Evolutionary conservation across 2,329 filamentous ascomycete species (phyloP).

Genomic region (Sporothrix humicola): DNA sequence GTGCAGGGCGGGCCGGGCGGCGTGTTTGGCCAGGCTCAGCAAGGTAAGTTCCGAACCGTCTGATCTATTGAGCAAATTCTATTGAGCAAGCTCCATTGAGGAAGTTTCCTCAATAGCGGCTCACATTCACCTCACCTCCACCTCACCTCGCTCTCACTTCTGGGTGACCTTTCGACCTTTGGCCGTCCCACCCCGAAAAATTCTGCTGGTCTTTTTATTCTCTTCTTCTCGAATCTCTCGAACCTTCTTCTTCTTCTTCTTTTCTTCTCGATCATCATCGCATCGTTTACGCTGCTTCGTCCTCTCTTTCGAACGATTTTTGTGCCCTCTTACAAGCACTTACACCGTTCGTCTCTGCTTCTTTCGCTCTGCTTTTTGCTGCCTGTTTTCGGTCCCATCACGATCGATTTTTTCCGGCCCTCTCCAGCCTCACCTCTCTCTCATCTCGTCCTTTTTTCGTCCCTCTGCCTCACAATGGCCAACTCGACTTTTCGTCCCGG

Average conservation of each 20-base stretch:
- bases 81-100: conserved; percentile 6
- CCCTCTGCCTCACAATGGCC: too few species aligned
- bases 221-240: not conserved
- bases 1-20: not conserved
- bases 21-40: conserved; percentile 16
- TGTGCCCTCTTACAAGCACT: too few species aligned
- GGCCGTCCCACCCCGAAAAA: not conserved
- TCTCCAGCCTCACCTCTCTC: too few species aligned
- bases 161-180: not conserved
- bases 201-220: not conserved
- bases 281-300: too few species aligned
- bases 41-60: conserved; percentile 4
- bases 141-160: conserved; percentile 10
- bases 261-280: not conserved
- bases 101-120: not conserved
- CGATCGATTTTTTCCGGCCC: too few species aligned
- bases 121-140: not conserved
- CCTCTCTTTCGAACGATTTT: too few species aligned
- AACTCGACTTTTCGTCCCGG: too few species aligned
- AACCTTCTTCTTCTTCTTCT: not conserved
- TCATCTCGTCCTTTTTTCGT: too few species aligned
- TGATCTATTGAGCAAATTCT: not conserved
- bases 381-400: too few species aligned
- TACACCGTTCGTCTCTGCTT: too few species aligned
- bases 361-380: too few species aligned